Evolutionary conservation across 805 yeast genomes (phyloP), one percentile per base, ranked within the genome.

Genomic region (Wickerhamomyces xylosicus): DNA sequence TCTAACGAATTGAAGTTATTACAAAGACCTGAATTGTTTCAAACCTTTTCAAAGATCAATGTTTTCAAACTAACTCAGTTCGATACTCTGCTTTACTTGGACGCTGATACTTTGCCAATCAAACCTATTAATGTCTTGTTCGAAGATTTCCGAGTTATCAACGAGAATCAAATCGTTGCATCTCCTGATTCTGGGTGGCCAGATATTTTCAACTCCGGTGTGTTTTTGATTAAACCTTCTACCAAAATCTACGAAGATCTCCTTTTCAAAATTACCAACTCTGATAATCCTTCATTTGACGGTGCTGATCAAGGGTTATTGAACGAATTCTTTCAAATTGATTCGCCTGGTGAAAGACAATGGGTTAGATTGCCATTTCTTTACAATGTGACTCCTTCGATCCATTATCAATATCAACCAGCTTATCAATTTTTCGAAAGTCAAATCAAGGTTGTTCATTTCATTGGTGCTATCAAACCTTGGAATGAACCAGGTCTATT

Each of bases 261-360:
- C 33, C 35, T 58, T 17, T 38, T 45, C 2, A 52, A 53, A 18
- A 51, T 62, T 19, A 48, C 33, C 42, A 42, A 46, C 8, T 47
- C 53, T 14, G 46, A 37, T 25, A 38, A n/a, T 43, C 63, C 62
- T 3, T 62, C 74, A 0, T 85, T 85, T 51, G 95, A 85, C 55
- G 95, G 95, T 31, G 92, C 94, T 2, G 95, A 85, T 58, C 95
- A 85, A 58, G 95, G 95, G 3, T 62, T 85, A 33, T 64, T 85
- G 47, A 85, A 86, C 56, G 79, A 80, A 50, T 79, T 68, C 52
- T 84, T 82, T 46, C 52, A 40, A 33, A 38, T 47, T 11, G 50
- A 53, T 41, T 33, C 20, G 5, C 10, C 36, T 2, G 31, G 21
- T 5, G 17, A 37, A 35, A 28, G 44, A 39, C 32, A 57, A 16